phyloP scores from a whole-genome alignment of 306 rosid species.

The Canavalia ensiformis region DNA sequence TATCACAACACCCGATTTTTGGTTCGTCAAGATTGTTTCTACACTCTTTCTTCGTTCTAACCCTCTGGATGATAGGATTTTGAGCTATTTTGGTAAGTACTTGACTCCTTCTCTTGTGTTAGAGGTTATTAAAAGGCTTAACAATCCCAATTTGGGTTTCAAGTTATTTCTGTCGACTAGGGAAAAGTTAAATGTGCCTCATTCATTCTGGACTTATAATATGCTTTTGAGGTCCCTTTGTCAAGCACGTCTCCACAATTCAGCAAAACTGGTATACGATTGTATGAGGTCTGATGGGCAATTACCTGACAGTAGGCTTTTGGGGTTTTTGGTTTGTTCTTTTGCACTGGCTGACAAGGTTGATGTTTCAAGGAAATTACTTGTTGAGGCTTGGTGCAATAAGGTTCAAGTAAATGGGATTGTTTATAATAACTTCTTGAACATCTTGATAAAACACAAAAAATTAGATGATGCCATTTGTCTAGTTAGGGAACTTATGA shows the following conservation, averaged over 20 bases:
- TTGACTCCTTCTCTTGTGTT: slow-evolving; percentile 71
- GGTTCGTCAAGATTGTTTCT: slow-evolving; percentile 81
- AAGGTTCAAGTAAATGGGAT: slow-evolving; percentile 55
- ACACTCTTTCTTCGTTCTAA: slow-evolving; percentile 70
- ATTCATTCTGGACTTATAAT: slow-evolving; percentile 68
- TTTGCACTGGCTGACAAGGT: slow-evolving; percentile 65
- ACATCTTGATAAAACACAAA: slow-evolving; percentile 61
- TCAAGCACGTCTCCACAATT: slow-evolving; percentile 65
- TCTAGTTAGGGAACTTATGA: slow-evolving; percentile 69
- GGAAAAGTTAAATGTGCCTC: slow-evolving; percentile 55
- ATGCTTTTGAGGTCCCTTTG: slow-evolving; percentile 79
- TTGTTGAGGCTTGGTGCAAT: slow-evolving; percentile 57
- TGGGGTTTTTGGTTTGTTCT: slow-evolving; percentile 70
- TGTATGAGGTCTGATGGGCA: slow-evolving; percentile 76
- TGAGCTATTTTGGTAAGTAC: slow-evolving; percentile 60
- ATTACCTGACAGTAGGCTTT: slow-evolving; percentile 63
- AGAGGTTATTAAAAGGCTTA: slow-evolving; percentile 75
- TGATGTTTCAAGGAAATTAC: slow-evolving; percentile 65
- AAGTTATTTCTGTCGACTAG: slow-evolving; percentile 74
- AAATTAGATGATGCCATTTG: slow-evolving; percentile 68
- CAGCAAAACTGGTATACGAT: slow-evolving; percentile 71
- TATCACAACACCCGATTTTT: slow-evolving; percentile 63
- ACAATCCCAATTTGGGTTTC: slow-evolving; percentile 66
- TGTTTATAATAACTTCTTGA: slow-evolving; percentile 74
- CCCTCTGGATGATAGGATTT: slow-evolving; percentile 52